Conservation (phyloP, 2,329 filamentous ascomycete species). For the Cercospora sesami region DNA sequence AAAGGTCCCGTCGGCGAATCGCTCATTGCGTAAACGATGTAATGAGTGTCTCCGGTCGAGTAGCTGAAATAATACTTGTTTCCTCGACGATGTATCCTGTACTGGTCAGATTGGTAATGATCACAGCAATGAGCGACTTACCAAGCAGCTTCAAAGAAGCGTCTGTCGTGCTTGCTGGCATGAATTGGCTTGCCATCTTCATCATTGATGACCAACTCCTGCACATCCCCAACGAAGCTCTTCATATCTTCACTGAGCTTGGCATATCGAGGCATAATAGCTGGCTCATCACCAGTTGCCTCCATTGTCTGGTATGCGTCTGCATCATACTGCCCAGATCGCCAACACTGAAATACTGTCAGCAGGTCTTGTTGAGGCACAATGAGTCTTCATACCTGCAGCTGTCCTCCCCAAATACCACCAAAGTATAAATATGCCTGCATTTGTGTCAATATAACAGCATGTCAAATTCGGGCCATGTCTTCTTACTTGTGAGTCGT, state of each 20-base stretch:
- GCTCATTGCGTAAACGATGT: conserved; percentile 67
- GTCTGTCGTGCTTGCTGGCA: conserved; percentile 68
- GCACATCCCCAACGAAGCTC: conserved; percentile 56
- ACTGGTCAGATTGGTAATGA: conserved; percentile 32
- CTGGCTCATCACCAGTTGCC: conserved; percentile 56
- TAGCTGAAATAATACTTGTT: conserved; percentile 36
- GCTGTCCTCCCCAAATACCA: conserved; percentile 76
- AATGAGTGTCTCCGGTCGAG: conserved; percentile 65
- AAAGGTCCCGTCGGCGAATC: conserved; percentile 69
- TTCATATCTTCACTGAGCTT: conserved; percentile 66
- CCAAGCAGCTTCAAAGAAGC: conserved; percentile 82
- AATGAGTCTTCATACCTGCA: conserved; percentile 39
- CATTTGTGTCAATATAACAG: background rate
- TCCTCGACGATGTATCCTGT: conserved; percentile 63
- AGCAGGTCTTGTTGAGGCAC: background rate
- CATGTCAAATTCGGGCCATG: too few relatives aligned
- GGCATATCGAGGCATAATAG: conserved; percentile 67
- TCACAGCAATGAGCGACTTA: conserved; percentile 43
- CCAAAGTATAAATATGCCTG: conserved; percentile 71
- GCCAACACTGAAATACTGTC: conserved; percentile 62
- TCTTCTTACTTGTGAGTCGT: conserved; percentile 50
- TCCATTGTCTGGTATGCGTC: conserved; percentile 33
- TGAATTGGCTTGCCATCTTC: conserved; percentile 58
- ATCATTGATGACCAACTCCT: conserved; percentile 65
- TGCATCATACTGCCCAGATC: conserved; percentile 58